Percentiles rank a stretch among this genome's conserved stretches.
Evolutionary conservation across 345 rosid genomes (phyloP).

Genomic region (Populus deltoides): DNA sequence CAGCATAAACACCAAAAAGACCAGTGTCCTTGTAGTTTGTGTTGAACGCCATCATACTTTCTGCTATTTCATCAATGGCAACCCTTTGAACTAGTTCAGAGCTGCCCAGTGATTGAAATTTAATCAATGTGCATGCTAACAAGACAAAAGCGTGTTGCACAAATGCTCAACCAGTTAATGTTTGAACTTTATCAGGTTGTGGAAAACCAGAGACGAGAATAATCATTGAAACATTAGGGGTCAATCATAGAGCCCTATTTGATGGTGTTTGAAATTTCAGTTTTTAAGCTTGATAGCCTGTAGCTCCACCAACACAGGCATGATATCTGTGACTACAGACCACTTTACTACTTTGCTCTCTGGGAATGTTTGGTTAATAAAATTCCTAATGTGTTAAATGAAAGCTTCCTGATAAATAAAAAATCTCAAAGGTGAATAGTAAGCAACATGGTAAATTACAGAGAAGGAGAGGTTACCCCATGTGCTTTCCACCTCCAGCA

Average conservation of each 20-base stretch:
- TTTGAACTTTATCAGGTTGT: background rate
- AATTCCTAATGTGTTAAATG: background rate
- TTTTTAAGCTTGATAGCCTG: background rate
- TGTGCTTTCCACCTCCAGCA: conserved; percentile 93
- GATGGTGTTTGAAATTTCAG: background rate
- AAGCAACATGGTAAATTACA: background rate
- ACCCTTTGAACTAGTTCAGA: conserved; percentile 87
- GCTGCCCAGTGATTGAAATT: conserved; percentile 39
- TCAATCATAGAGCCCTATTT: background rate
- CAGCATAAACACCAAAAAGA: conserved; percentile 92
- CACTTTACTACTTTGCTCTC: background rate
- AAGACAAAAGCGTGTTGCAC: background rate
- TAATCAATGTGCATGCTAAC: background rate
- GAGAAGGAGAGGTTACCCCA: conserved; percentile 64
- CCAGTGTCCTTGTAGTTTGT: conserved; percentile 99
- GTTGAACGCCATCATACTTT: conserved; percentile 97
- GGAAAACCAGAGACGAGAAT: background rate
- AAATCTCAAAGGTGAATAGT: background rate
- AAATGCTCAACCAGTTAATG: background rate
- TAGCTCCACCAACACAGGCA: background rate
- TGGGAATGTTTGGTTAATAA: background rate
- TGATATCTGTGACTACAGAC: background rate
- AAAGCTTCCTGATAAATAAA: background rate
- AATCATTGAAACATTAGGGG: background rate
- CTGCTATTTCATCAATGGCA: conserved; percentile 83